Evolutionary conservation across 768 basidiomycete genomes (phyloP), one percentile per base, ranked within the genome.

Genomic region (Leccinum arenicola): DNA sequence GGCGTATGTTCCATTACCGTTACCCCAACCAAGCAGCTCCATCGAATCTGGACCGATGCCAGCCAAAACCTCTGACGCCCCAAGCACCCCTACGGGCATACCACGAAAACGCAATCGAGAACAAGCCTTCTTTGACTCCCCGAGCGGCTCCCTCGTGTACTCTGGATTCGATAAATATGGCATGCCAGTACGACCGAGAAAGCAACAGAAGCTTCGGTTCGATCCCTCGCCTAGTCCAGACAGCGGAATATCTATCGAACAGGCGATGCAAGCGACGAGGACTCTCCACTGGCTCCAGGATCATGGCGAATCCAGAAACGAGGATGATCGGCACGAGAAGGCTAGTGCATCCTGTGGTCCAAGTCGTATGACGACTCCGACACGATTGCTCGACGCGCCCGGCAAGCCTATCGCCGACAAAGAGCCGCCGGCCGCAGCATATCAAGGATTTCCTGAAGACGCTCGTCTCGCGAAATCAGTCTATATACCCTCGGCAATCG

Each of bases 111-210:
- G 71, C 51, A 73, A 66, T 19, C 64, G 64, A 43, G 71, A 71
- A 52, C 66, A 65, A 35, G 63, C 66, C 3, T 71, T 71, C 35
- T 70, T 63, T 23, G 66, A 74, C 50, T 71, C 67, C 6, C 66
- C 69, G 1, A 73, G 59, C 15, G 60, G 64, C 2, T 74, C 63
- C 27, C 49, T 72, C 52, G 54, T 72, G 27, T 68, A 63, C 56
- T 66, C 70, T 25, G 71, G 59, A 29, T 71, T 71, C 58, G 70
- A 70, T 50, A 71, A 71, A 38, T 63, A 69, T 15, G 71, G 73
- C 4, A 36, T 73, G 23, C 73, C 73, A 35, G 64, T 63, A 19
- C 69, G 71, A 14, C 71, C 71, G 14, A 69, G 50, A 57, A 73
- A 73, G 50, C 64, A 48, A 36, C 68, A 64, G 21, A 73, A 59